Evolutionary conservation across 768 basidiomycete species (phyloP).

Genomic region (Amyloporia xantha): DNA sequence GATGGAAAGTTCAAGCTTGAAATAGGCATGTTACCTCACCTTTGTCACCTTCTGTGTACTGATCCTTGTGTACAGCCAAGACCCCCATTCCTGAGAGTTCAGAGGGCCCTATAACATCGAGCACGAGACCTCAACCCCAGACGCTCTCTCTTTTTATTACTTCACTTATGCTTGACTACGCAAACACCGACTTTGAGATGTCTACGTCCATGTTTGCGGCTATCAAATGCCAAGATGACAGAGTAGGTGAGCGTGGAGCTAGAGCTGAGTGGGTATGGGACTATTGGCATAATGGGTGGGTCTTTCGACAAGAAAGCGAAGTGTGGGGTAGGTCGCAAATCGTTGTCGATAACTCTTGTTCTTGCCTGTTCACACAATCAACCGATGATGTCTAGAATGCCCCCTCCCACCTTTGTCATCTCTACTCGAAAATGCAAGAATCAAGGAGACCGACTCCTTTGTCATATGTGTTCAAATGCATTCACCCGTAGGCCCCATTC

Average conservation of each 20-base stretch:
- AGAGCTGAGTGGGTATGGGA: constrained; percentile 74
- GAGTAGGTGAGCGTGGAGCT: constrained; percentile 53
- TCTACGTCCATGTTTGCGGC: constrained; percentile 65
- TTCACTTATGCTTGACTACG: constrained; percentile 54
- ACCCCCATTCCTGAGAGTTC: constrained; percentile 4
- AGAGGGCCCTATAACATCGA: constrained; percentile 8
- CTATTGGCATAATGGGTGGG: constrained; percentile 62
- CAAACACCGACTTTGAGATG: constrained; percentile 52
- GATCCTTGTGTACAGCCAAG: constrained; percentile 7
- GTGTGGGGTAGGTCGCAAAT: constrained; percentile 53
- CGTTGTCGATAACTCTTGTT: not conserved
- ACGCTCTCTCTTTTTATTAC: constrained; percentile 62
- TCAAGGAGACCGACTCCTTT: constrained; percentile 59
- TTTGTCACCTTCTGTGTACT: not conserved
- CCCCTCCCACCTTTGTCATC: constrained; percentile 54
- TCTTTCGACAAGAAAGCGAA: constrained; percentile 63
- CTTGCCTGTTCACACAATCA: not conserved
- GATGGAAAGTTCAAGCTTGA: constrained; percentile 70
- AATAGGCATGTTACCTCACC: constrained; percentile 37
- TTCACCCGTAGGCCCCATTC: constrained; percentile 42
- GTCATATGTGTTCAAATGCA: constrained; percentile 73
- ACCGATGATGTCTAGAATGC: constrained; percentile 51
- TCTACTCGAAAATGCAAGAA: constrained; percentile 52
- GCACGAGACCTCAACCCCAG: constrained; percentile 24
- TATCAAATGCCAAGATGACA: constrained; percentile 58